These are phyloP conservation scores for Pichia cabralensis DNA, from an alignment of 805 yeast species.

Conservation along the genomic window DNA sequence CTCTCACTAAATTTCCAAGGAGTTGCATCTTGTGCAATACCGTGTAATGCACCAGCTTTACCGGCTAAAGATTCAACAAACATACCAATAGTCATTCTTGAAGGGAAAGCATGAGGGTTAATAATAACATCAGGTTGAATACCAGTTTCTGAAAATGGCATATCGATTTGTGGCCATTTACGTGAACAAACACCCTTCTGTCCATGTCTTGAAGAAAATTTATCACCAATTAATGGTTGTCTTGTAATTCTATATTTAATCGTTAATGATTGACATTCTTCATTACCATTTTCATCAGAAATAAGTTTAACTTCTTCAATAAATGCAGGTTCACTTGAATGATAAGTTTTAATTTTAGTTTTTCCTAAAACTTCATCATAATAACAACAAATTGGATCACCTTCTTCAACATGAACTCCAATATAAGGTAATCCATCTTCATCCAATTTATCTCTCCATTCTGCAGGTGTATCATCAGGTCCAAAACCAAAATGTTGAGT, in stretches of 20 bases:
- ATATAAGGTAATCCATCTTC: constrained; percentile 87
- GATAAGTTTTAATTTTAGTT: constrained; percentile 87
- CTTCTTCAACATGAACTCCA: constrained; percentile 84
- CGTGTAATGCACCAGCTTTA: constrained; percentile 96
- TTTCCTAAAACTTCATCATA: constrained; percentile 85
- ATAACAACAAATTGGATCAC: constrained; percentile 91
- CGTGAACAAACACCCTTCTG: constrained; percentile 98
- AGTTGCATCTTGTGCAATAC: constrained; percentile 93
- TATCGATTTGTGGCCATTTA: constrained; percentile 93
- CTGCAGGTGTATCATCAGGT: constrained; percentile 81
- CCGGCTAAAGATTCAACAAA: constrained; percentile 98
- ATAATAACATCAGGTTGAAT: constrained; percentile 96
- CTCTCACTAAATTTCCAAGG: constrained; percentile 90
- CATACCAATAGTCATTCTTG: constrained; percentile 99
- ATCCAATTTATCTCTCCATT: constrained; percentile 83
- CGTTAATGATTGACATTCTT: constrained; percentile 75
- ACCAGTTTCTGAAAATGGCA: constrained; percentile 96
- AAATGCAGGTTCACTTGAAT: constrained; percentile 88
- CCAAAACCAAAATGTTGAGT: constrained; percentile 95
- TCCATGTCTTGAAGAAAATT: constrained; percentile 95
- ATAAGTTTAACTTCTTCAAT: constrained; percentile 90
- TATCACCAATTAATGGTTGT: constrained; percentile 93
- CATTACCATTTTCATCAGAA: constrained; percentile 71
- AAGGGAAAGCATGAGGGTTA: constrained; percentile 99
- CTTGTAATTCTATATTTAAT: constrained; percentile 88